Percentiles rank a stretch among this genome's conserved stretches.
phyloP scores from a whole-genome alignment of 345 rosid species.

The rapeseed (Brassica napus) region Da-Ae NC_063442.1:43064501-43065000 shows the following conservation, averaged over 20 bases:
- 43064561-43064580: not conserved
- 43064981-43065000: constrained; percentile 23
- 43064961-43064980: not conserved
- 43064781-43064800: not conserved
- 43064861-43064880: constrained; percentile 28
- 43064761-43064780: not conserved
- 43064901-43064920: constrained; percentile 22
- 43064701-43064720: constrained; percentile 23
- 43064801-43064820: not conserved
- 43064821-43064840: constrained; percentile 35
- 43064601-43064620: not conserved
- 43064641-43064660: constrained; percentile 23
- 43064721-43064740: not conserved
- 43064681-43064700: constrained; percentile 17
- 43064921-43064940: constrained; percentile 9
- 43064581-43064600: not conserved
- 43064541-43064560: not conserved
- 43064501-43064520: constrained; percentile 21
- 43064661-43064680: constrained; percentile 8
- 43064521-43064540: constrained; percentile 3
- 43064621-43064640: not conserved
- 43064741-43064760: not conserved
- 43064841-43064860: constrained; percentile 30
- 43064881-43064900: constrained; percentile 17
- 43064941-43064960: not conserved